Evolutionary conservation across 805 yeast species (phyloP), one percentile per base, ranked within the genome.

Genomic region (Monosporozyma siamensis): DNA sequence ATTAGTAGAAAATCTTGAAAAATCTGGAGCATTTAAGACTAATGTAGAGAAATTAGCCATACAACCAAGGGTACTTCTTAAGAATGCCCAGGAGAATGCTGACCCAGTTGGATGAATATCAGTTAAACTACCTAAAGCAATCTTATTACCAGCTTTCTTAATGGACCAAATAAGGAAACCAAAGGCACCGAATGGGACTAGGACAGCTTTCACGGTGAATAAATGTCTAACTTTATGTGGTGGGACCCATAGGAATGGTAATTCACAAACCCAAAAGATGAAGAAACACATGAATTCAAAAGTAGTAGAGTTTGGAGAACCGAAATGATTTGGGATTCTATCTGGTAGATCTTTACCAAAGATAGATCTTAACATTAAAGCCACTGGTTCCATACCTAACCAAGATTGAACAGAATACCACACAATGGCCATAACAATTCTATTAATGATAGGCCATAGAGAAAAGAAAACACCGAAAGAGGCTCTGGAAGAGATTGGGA

Each of bases 351-450:
- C 68, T 45, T 76, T 71, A 45, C 88, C 86, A 65, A 84, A 89
- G 38, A 89, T 78, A 3, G 95, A 68, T 51, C 75, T 70, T 44
- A 89, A 67, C 89, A 88, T 84, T 41, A 85, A 66, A 51, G 78
- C 77, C 15, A 89, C 80, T 70, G 94, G 82, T 51, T 86, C 78
- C 26, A 94, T 95, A 42, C 95, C 94, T 46, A 89, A 74, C 70
- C 87, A 82, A 18, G 83, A 74, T 59, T 85, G 94, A 14, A 86
- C 90, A 32, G 94, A 79, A 58, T 80, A 86, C 97, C 97, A 89
- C 39, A 89, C 78, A 52, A 78, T 72, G 18, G 88, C 84, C 88
- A 89, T 83, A 11, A 84, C 89, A 24, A 85, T 90, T 65, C 97
- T 75, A 65, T 88, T 88, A 41, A 88, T 54, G 34, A 89, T 78